A percentile compares a stretch with the other conserved stretches of the same genome.
phyloP scores from a whole-genome alignment of 2,329 filamentous ascomycete species.

The Arachnomyces sp. region DNA sequence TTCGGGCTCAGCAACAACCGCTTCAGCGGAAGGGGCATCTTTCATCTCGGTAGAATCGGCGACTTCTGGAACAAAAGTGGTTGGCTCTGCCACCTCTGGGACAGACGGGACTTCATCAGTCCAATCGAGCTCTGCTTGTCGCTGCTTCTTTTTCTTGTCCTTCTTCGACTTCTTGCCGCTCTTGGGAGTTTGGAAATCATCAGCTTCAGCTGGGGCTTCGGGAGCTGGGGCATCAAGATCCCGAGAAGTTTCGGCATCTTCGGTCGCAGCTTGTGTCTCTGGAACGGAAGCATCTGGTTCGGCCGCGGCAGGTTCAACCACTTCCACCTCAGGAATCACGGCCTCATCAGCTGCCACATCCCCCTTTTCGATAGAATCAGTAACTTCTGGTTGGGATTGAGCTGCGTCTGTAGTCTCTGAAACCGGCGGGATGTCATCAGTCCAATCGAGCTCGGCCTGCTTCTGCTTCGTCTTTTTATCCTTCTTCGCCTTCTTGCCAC shows the following conservation, averaged over 20 bases:
- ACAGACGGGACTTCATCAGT: slow-evolving; percentile 1
- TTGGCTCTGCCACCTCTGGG: neutral
- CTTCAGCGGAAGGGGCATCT: too few species aligned
- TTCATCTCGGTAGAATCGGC: too few species aligned
- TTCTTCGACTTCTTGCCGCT: slow-evolving; percentile 24
- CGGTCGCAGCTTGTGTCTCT: too few species aligned
- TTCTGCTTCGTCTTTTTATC: slow-evolving; percentile 21
- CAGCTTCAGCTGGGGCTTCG: slow-evolving; percentile 2
- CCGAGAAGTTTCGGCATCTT: neutral
- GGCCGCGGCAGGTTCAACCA: too few species aligned
- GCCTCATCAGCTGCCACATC: too few species aligned
- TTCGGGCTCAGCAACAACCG: too few species aligned
- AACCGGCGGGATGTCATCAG: too few species aligned
- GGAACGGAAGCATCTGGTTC: too few species aligned
- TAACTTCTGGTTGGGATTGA: too few species aligned
- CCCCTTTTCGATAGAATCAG: too few species aligned
- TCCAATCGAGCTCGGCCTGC: slow-evolving; percentile 31
- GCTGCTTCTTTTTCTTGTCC: slow-evolving; percentile 37
- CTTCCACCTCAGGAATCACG: neutral
- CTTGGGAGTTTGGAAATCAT: slow-evolving; percentile 13
- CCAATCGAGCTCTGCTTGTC: slow-evolving; percentile 15
- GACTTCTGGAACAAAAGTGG: too few species aligned
- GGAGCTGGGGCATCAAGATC: neutral
- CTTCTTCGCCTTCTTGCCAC: slow-evolving; percentile 27
- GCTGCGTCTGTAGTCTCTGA: too few species aligned